These are phyloP conservation scores for Trametes cubensis DNA, from an alignment of 768 basidiomycete genomes.

Conservation along the genomic window DNA sequence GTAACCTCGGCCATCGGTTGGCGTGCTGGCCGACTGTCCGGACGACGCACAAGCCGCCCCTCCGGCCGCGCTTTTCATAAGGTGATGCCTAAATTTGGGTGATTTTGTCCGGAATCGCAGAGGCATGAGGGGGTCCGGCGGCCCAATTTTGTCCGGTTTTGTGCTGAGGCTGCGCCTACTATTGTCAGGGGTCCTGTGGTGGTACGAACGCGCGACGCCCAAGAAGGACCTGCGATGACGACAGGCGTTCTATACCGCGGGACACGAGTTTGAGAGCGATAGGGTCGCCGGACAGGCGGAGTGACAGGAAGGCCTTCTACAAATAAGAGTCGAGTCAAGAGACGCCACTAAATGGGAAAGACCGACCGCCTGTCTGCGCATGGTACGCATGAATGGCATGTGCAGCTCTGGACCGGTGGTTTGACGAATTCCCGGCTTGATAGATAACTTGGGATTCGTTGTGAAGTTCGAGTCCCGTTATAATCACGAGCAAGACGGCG, in stretches of 20 bases:
- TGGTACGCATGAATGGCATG: neutral
- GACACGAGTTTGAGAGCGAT: slow-evolving; percentile 10
- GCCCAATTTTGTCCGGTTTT: no score
- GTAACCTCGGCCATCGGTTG: no score
- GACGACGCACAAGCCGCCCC: no score
- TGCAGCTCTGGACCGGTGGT: slow-evolving; percentile 2
- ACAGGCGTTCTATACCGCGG: neutral
- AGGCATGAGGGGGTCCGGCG: no score
- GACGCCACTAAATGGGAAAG: slow-evolving; percentile 5
- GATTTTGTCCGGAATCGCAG: no score
- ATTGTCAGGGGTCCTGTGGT: no score
- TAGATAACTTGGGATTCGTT: slow-evolving; percentile 5
- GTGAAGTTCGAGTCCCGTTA: neutral
- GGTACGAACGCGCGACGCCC: slow-evolving; percentile 1
- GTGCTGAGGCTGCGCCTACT: no score
- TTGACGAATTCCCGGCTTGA: neutral
- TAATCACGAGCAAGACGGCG: no score
- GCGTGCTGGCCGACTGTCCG: no score
- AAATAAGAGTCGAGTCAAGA: neutral
- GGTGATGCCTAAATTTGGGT: no score
- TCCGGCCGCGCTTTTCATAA: no score
- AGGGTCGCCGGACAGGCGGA: slow-evolving; percentile 16
- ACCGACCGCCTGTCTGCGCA: neutral
- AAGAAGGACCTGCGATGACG: slow-evolving; percentile 8
- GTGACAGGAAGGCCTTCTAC: neutral